phyloP scores from a whole-genome alignment of 2,329 filamentous ascomycete species.

The Verticillium alfalfae region DNA sequence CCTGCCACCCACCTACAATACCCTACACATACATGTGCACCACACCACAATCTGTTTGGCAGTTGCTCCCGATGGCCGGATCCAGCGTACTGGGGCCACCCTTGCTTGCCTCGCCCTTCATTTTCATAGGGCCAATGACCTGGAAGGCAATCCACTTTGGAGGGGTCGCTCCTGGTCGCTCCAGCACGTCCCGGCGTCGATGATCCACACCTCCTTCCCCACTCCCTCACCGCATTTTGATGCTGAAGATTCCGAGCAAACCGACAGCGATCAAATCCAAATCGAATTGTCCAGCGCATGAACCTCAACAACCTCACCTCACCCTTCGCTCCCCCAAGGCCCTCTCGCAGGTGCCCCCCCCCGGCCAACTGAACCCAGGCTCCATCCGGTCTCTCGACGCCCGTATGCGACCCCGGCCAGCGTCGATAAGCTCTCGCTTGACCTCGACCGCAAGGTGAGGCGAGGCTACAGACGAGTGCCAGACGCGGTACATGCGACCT shows the following conservation, averaged over 20 bases:
- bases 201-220: background rate
- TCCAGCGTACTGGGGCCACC: background rate
- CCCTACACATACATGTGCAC: background rate
- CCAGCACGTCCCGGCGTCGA: background rate
- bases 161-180: background rate
- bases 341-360: background rate
- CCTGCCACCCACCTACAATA: background rate
- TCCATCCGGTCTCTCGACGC: background rate
- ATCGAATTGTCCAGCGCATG: background rate
- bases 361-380: background rate
- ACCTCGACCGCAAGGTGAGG: background rate
- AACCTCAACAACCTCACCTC: background rate
- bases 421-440: background rate
- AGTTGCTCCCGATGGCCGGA: background rate
- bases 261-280: background rate
- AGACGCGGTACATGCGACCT: background rate
- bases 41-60: too few species aligned
- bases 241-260: background rate
- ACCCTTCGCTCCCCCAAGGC: background rate
- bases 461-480: background rate
- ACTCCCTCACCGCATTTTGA: background rate
- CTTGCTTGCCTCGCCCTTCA: background rate
- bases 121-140: background rate
- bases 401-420: background rate
- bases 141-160: background rate